A percentile compares a stretch with the other conserved stretches of the same genome.
Evolutionary conservation across 2,329 filamentous ascomycete species (phyloP).

Genomic region (Aspergillus hiratsukae): DNA sequence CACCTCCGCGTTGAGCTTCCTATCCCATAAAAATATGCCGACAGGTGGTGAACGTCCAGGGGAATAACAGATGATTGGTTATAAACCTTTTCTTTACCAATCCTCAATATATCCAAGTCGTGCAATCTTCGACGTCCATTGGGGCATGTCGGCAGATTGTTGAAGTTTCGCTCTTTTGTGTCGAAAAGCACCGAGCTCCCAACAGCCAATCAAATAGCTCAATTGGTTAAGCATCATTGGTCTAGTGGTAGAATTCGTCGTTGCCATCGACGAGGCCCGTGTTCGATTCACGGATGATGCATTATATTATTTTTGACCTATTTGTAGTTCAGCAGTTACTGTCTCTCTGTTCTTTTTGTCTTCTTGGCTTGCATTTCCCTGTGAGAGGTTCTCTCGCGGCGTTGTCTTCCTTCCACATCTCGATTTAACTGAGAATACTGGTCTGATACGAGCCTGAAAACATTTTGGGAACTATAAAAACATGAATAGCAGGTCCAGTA

Average conservation of each 20-base stretch:
- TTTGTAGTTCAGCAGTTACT: not conserved
- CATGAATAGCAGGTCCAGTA: no score
- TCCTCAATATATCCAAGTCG: not conserved
- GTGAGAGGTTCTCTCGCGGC: no score
- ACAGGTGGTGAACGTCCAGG: not conserved
- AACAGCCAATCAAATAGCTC: not conserved
- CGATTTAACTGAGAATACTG: no score
- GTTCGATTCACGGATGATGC: slow-evolving; percentile 47
- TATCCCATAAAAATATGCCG: no score
- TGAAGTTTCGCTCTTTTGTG: no score
- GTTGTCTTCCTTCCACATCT: no score
- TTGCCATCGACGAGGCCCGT: slow-evolving; percentile 46
- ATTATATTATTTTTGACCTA: slow-evolving; percentile 19
- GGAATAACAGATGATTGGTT: not conserved
- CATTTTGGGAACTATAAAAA: no score
- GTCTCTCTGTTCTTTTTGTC: no score
- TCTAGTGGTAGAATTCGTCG: slow-evolving; percentile 45
- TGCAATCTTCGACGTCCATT: not conserved
- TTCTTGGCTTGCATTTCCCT: no score
- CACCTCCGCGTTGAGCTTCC: no score
- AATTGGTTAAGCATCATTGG: slow-evolving; percentile 35
- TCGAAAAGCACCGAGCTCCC: rapidly evolving
- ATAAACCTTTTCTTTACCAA: not conserved
- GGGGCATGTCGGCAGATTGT: no score
- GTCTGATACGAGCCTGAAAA: no score